Conservation (phyloP, 768 basidiomycete species). For the Kwoniella mangroviensis region DNA sequence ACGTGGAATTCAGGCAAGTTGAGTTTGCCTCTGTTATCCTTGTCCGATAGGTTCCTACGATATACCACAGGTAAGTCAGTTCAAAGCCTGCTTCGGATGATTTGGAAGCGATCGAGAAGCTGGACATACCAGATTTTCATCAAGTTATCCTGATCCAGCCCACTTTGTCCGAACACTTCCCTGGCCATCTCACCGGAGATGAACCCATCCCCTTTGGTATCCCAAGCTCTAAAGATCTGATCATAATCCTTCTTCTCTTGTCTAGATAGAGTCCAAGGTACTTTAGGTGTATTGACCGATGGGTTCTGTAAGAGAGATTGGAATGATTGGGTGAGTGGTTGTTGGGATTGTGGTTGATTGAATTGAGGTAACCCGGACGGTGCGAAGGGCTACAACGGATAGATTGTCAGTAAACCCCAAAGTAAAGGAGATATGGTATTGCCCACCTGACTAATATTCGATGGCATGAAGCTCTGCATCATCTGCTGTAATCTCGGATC, state of each 20-base stretch:
- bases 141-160: slow-evolving; percentile 82
- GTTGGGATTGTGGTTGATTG: slow-evolving; percentile 61
- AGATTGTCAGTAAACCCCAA: slow-evolving; percentile 9
- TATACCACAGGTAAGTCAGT: background rate
- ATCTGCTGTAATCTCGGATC: slow-evolving; percentile 84
- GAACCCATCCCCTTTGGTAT: slow-evolving; percentile 73
- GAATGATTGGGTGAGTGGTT: slow-evolving; percentile 78
- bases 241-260: slow-evolving; percentile 96
- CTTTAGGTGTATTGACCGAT: slow-evolving; percentile 67
- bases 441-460: slow-evolving; percentile 55
- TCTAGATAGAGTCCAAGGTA: slow-evolving; percentile 85
- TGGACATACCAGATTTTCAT: slow-evolving; percentile 80
- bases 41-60: slow-evolving; percentile 86
- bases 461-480: slow-evolving; percentile 89
- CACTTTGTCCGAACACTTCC: slow-evolving; percentile 94
- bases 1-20: slow-evolving; percentile 97
- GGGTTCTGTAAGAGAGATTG: slow-evolving; percentile 82
- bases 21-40: slow-evolving; percentile 90
- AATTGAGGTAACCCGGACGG: slow-evolving; percentile 66
- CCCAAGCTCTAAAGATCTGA: slow-evolving; percentile 97
- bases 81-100: background rate
- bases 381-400: slow-evolving; percentile 48
- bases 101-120: slow-evolving; percentile 33
- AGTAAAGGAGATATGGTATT: no score
- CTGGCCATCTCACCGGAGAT: slow-evolving; percentile 81